Evolutionary conservation across 1,284 basidiomycete genomes (phyloP).

Genomic region (Marasmius oreades): DNA sequence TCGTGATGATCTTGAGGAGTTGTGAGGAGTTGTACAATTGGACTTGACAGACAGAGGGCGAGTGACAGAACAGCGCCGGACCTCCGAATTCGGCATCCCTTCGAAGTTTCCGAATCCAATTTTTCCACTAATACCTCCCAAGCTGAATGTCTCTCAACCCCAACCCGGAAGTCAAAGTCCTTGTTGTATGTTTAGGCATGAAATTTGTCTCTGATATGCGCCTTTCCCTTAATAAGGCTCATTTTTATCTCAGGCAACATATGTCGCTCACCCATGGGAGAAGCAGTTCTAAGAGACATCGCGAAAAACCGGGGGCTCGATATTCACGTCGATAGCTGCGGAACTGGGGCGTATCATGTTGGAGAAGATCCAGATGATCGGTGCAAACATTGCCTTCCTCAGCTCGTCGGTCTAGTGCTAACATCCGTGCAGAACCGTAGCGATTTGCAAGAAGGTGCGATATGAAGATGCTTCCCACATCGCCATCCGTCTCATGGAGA

Average conservation of each 20-base stretch:
- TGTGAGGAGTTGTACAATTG: neutral
- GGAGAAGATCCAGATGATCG: constrained; percentile 72
- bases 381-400: constrained; percentile 31
- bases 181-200: constrained; percentile 66
- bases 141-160: constrained; percentile 27
- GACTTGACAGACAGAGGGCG: neutral
- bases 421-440: constrained; percentile 43
- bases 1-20: neutral
- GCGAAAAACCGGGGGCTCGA: constrained; percentile 62
- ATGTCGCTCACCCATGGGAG: constrained; percentile 78
- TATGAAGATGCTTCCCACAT: neutral
- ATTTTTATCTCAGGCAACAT: constrained; percentile 63
- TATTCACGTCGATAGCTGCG: constrained; percentile 67
- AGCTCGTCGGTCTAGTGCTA: neutral
- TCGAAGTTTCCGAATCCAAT: no score
- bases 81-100: no score
- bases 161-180: constrained; percentile 35
- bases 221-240: neutral
- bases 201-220: constrained; percentile 11
- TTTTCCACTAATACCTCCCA: no score
- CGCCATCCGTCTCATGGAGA: constrained; percentile 3
- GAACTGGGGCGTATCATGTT: constrained; percentile 69
- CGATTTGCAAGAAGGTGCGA: constrained; percentile 58
- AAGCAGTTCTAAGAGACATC: constrained; percentile 64
- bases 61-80: no score